Conservation (phyloP, 495 filamentous ascomycete genomes). For the Bathelium albidoporum region DNA sequence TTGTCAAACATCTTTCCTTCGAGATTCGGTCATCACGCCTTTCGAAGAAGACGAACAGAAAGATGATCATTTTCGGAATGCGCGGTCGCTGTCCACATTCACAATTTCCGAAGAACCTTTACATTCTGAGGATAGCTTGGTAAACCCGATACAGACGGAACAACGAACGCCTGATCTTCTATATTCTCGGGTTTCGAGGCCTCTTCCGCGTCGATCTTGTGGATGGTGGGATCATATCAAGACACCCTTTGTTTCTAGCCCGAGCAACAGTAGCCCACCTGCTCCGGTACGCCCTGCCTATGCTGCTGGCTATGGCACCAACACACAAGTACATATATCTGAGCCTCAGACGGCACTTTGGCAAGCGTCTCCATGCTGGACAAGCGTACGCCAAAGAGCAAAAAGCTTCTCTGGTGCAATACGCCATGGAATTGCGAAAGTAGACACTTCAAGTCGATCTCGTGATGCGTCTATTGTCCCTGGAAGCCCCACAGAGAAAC, state of each 20-base stretch:
- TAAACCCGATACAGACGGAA: slow-evolving; percentile 10
- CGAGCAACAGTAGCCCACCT: neutral
- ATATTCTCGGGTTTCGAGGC: slow-evolving; percentile 16
- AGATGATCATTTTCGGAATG: slow-evolving; percentile 6
- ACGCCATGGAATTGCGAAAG: neutral
- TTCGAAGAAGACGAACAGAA: slow-evolving; percentile 24
- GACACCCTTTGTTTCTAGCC: slow-evolving; percentile 49
- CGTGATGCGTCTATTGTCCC: neutral
- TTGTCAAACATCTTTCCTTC: neutral
- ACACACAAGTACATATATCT: neutral
- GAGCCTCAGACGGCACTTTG: neutral
- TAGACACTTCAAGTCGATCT: neutral
- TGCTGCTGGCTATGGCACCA: slow-evolving; percentile 2
- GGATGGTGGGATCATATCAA: slow-evolving; percentile 88
- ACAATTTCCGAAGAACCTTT: slow-evolving; percentile 51
- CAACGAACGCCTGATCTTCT: slow-evolving; percentile 4
- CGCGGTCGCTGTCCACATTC: slow-evolving; percentile 31
- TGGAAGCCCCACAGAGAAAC: neutral
- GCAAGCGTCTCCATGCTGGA: neutral
- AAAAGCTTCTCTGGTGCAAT: slow-evolving; percentile 3
- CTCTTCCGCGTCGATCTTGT: slow-evolving; percentile 49
- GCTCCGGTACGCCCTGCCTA: neutral
- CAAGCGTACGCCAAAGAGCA: neutral
- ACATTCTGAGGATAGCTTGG: slow-evolving; percentile 12
- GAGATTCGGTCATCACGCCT: slow-evolving; percentile 20